Evolutionary conservation across 768 basidiomycete species (phyloP).

Genomic region (Mrakia blollopis): DNA sequence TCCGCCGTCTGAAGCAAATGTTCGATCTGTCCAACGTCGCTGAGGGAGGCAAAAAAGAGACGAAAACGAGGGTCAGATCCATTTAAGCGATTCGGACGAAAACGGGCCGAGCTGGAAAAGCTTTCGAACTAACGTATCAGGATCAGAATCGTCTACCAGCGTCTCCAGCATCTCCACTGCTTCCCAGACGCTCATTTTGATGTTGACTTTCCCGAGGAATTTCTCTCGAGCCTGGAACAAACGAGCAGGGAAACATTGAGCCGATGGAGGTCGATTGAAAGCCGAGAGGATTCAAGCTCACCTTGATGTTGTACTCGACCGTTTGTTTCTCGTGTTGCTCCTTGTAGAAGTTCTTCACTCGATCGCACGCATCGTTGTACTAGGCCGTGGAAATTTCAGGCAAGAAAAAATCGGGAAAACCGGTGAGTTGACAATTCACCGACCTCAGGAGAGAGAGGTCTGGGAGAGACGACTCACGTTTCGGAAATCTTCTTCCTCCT

Average conservation of each 20-base stretch:
- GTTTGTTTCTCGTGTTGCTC: conserved; percentile 63
- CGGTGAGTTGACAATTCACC: too few relatives aligned
- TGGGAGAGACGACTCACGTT: conserved; percentile 8
- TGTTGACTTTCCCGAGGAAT: conserved; percentile 62
- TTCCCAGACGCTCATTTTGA: conserved; percentile 57
- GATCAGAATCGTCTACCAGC: conserved; percentile 83
- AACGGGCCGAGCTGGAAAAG: conserved; percentile 31
- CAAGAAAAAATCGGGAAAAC: conserved; percentile 1
- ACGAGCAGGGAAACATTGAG: neutral
- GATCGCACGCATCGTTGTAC: conserved; percentile 1
- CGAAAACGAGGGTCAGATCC: conserved; percentile 43
- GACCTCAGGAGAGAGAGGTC: neutral
- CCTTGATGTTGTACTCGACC: conserved; percentile 67
- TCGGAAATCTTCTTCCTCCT: conserved; percentile 17
- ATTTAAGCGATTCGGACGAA: conserved; percentile 48
- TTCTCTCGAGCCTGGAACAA: conserved; percentile 59
- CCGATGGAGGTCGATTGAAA: neutral
- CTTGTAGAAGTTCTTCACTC: conserved; percentile 7
- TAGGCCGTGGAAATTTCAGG: too few relatives aligned
- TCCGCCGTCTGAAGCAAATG: conserved; percentile 90
- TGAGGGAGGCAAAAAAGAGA: neutral
- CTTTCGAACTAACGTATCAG: conserved; percentile 48
- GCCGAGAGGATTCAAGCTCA: neutral
- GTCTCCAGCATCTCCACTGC: conserved; percentile 61
- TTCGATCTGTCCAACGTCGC: conserved; percentile 64